Percentiles rank a stretch among this genome's conserved stretches.
Evolutionary conservation across 192 early-diverging fungal species (phyloP).

Genomic region (Backusella australiensis): DNA sequence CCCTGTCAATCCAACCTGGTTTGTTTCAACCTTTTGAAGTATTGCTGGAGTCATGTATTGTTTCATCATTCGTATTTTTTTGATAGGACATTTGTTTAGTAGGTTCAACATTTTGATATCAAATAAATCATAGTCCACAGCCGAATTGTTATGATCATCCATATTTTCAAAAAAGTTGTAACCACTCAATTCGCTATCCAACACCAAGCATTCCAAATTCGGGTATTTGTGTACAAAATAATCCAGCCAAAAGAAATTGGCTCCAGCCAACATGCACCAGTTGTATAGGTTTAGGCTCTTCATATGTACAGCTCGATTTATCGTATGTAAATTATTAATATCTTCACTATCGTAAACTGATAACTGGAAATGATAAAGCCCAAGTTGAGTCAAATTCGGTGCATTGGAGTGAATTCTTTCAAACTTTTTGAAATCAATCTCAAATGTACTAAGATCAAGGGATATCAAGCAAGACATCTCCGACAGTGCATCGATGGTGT

Average conservation of each 20-base stretch:
- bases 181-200: not conserved
- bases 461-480: not conserved
- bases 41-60: not conserved
- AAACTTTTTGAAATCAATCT: not conserved
- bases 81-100: not conserved
- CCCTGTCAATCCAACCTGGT: not conserved
- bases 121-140: not conserved
- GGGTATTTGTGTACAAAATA: not conserved
- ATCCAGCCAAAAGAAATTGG: slow-evolving; percentile 1
- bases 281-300: not conserved
- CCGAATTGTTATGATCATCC: not conserved
- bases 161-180: not conserved
- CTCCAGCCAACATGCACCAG: not conserved
- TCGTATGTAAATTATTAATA: not conserved
- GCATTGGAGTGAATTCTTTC: not conserved
- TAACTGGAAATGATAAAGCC: not conserved
- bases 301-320: not conserved
- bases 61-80: not conserved
- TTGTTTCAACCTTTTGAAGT: not conserved
- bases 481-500: not conserved
- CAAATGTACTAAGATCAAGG: not conserved
- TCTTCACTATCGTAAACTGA: not conserved
- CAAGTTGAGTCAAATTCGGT: not conserved
- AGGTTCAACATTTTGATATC: not conserved
- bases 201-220: not conserved